Conservation (phyloP, 257 asterid genomes). For the Nicotiana attenuata region DNA sequence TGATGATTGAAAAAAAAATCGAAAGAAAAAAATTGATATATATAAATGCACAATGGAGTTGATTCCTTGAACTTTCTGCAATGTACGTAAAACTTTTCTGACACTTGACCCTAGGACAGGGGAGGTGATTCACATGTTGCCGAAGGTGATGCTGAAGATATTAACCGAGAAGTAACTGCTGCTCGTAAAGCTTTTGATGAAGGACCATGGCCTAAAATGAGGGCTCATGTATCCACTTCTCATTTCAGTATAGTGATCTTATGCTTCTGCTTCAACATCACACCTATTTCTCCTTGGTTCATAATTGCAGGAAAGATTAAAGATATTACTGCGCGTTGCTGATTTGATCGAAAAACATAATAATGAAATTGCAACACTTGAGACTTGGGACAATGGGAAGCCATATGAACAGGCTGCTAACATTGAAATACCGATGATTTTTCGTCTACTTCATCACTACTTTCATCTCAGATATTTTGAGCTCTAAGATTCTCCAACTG, state of each 20-base stretch:
- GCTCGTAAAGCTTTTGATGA: constrained; percentile 92
- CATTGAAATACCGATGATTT: constrained; percentile 76
- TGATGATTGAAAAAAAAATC: too few species aligned
- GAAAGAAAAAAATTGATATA: too few species aligned
- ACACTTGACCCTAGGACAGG: constrained; percentile 85
- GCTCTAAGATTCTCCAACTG: neutral
- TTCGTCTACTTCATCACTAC: constrained; percentile 30
- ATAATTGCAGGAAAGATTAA: constrained; percentile 61
- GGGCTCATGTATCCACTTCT: constrained; percentile 57
- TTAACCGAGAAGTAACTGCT: constrained; percentile 69
- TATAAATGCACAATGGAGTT: too few species aligned
- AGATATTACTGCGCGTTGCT: constrained; percentile 61
- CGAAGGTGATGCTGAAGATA: constrained; percentile 73
- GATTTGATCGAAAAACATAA: constrained; percentile 83
- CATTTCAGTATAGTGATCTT: neutral
- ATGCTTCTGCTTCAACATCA: neutral
- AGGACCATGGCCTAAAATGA: constrained; percentile 87
- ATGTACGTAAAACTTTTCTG: neutral
- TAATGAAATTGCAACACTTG: constrained; percentile 83
- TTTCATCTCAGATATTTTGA: neutral
- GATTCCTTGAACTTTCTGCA: too few species aligned
- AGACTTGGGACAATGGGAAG: constrained; percentile 93
- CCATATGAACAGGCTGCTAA: constrained; percentile 66
- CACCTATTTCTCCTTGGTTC: neutral
- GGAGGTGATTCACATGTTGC: constrained; percentile 76